These are phyloP conservation scores for Ophiognomonia clavigignenti-juglandacearum DNA, from an alignment of 2,329 filamentous ascomycete genomes.

Conservation along the genomic window DNA sequence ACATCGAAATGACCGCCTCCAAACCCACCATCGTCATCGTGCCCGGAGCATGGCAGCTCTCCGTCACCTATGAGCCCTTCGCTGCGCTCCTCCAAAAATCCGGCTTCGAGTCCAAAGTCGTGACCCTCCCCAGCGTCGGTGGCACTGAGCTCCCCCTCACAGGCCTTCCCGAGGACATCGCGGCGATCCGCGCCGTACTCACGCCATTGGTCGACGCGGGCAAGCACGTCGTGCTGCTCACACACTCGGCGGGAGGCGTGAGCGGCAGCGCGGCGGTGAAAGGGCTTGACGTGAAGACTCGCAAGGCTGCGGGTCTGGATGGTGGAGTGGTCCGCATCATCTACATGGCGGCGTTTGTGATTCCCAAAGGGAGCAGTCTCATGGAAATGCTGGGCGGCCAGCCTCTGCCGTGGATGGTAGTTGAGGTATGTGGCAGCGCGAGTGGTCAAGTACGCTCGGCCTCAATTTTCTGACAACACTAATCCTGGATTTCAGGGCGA, in stretches of 20 bases:
- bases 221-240: slow-evolving; percentile 35
- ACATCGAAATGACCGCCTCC: not conserved
- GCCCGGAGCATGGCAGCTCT: slow-evolving; percentile 9
- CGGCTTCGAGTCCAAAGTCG: not conserved
- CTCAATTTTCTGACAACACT: no score
- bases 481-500: slow-evolving; percentile 8
- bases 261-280: slow-evolving; percentile 32
- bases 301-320: slow-evolving; percentile 24
- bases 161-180: slow-evolving; percentile 9
- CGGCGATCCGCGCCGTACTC: slow-evolving; percentile 2
- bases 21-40: slow-evolving; percentile 10
- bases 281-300: slow-evolving; percentile 29
- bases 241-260: slow-evolving; percentile 40
- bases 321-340: slow-evolving; percentile 34
- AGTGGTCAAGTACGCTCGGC: no score
- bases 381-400: slow-evolving; percentile 20
- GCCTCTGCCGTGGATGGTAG: slow-evolving; percentile 22
- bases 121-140: slow-evolving; percentile 7
- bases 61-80: not conserved
- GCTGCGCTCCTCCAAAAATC: not conserved
- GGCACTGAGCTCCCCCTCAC: slow-evolving; percentile 4
- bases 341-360: slow-evolving; percentile 28
- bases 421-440: not conserved
- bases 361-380: slow-evolving; percentile 19
- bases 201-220: slow-evolving; percentile 26